These are phyloP conservation scores for Logfia minima DNA, from an alignment of 129 eudicot genomes.

Conservation along the genomic window DNA sequence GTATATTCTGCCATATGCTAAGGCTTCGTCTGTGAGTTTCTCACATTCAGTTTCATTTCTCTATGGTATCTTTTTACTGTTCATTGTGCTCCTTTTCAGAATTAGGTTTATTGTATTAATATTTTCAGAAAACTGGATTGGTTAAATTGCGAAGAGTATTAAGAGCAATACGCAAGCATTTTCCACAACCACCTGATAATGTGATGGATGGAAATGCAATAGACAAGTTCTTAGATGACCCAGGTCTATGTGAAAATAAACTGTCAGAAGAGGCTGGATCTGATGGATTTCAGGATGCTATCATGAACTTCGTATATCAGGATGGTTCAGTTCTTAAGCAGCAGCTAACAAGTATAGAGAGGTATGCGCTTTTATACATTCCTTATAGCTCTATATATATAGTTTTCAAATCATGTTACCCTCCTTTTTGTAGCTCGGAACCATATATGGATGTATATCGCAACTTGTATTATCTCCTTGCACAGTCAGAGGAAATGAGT, in stretches of 20 bases:
- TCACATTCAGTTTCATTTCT: conserved; percentile 4
- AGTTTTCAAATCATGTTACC: conserved; percentile 8
- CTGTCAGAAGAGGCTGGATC: conserved; percentile 90
- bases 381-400: conserved; percentile 11
- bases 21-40: conserved; percentile 84
- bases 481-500: conserved; percentile 83
- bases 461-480: conserved; percentile 83
- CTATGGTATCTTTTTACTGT: background rate
- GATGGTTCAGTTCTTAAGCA: conserved; percentile 46
- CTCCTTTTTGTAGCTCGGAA: conserved; percentile 68
- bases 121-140: conserved; percentile 77
- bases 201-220: conserved; percentile 73
- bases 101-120: background rate
- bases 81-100: background rate
- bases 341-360: conserved; percentile 43
- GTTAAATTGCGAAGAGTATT: conserved; percentile 85
- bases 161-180: conserved; percentile 95
- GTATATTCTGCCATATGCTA: conserved; percentile 92
- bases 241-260: conserved; percentile 74
- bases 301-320: conserved; percentile 57
- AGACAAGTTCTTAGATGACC: conserved; percentile 82
- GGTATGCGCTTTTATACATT: conserved; percentile 45
- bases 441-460: conserved; percentile 89
- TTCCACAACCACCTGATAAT: conserved; percentile 85
- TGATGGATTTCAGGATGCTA: conserved; percentile 65